Conservation (phyloP, 177 flowering plant genomes). For the Vitis hybrid region DNA sequence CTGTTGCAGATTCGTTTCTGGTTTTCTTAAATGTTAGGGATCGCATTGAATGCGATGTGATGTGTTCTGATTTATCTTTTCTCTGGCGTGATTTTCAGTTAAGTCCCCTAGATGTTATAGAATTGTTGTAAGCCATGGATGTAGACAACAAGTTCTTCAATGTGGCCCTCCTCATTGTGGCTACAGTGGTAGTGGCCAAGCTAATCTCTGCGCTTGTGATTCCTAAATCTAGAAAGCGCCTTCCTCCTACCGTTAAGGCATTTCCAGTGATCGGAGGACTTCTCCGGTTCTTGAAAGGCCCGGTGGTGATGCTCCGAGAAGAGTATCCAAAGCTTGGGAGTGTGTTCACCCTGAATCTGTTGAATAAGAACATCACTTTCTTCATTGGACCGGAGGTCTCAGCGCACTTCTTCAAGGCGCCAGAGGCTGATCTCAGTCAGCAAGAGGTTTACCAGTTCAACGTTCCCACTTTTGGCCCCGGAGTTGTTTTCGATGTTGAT, state of each 20-base stretch:
- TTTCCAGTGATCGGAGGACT: conserved; percentile 78
- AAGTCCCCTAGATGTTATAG: background rate
- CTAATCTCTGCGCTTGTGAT: conserved; percentile 49
- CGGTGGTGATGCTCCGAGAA: conserved; percentile 75
- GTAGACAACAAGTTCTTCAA: conserved; percentile 45
- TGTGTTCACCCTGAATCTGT: conserved; percentile 72
- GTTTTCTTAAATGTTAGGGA: background rate
- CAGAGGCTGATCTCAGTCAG: conserved; percentile 95
- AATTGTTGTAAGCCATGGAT: conserved; percentile 8
- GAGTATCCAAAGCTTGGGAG: conserved; percentile 95
- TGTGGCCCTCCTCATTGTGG: conserved; percentile 54
- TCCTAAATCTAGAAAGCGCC: conserved; percentile 58
- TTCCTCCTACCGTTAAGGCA: conserved; percentile 69
- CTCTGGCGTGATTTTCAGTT: conserved; percentile 2
- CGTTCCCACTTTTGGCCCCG: conserved; percentile 98
- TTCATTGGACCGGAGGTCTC: conserved; percentile 81
- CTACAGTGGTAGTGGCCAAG: conserved; percentile 69
- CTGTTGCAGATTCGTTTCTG: too few species aligned
- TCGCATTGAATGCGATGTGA: background rate
- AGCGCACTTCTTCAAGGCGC: conserved; percentile 93
- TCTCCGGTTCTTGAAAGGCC: conserved; percentile 80
- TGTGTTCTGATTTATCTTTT: background rate
- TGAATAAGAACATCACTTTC: conserved; percentile 71
- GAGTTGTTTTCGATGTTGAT: conserved; percentile 97
- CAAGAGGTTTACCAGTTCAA: conserved; percentile 97